Percentiles rank a stretch among this genome's conserved stretches.
These are phyloP conservation scores for Mariannaea sp. DNA, from an alignment of 2,329 filamentous ascomycete genomes.

Conservation along the genomic window DNA sequence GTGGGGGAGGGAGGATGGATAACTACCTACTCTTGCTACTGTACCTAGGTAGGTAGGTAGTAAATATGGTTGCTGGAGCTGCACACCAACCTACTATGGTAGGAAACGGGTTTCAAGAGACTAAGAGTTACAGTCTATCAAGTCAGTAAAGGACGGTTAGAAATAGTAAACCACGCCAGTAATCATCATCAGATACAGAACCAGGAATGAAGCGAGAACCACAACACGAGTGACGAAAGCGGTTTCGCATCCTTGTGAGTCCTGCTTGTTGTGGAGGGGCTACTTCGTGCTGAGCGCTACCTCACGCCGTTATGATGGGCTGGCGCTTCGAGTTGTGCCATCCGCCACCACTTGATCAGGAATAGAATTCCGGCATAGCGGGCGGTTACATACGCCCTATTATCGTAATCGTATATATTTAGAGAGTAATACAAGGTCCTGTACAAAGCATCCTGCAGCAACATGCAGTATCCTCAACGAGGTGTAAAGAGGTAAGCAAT, in stretches of 20 bases:
- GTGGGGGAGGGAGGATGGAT: too few relatives aligned
- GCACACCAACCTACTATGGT: too few relatives aligned
- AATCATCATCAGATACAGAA: too few relatives aligned
- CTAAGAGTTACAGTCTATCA: too few relatives aligned
- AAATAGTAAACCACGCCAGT: too few relatives aligned
- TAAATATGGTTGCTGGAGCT: too few relatives aligned
- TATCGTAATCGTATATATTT: background rate
- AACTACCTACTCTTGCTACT: too few relatives aligned
- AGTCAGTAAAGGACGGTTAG: background rate
- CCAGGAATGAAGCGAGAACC: conserved; percentile 4
- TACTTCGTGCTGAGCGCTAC: conserved; percentile 1
- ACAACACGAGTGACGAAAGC: conserved; percentile 1
- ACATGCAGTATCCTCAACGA: background rate
- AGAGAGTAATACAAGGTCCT: background rate
- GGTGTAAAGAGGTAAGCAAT: too few relatives aligned
- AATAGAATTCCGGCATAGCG: background rate
- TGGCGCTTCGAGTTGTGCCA: conserved; percentile 7
- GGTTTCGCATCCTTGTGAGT: background rate
- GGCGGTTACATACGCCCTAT: background rate
- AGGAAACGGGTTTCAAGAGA: too few relatives aligned
- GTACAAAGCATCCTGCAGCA: background rate
- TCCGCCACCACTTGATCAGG: background rate
- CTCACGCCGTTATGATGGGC: conserved; percentile 8
- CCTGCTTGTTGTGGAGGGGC: background rate
- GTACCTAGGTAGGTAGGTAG: too few relatives aligned